A percentile compares a stretch with the other conserved stretches of the same genome.
Conservation (phyloP, 345 rosid species). For the Camelina hispida region DNA sequence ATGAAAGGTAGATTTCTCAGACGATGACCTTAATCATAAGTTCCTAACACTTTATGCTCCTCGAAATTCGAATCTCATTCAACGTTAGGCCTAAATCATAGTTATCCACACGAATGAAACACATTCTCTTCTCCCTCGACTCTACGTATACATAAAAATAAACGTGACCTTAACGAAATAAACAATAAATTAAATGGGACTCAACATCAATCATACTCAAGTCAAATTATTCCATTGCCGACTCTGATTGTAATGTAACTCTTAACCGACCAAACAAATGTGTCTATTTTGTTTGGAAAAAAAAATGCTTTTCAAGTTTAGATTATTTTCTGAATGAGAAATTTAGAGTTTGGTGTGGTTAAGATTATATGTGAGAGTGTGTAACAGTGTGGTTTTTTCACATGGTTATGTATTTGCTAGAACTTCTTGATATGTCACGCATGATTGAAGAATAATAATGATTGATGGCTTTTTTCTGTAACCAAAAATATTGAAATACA, state of each 20-base stretch:
- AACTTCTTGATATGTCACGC: constrained; percentile 31
- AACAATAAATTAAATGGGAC: background rate
- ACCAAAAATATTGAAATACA: constrained; percentile 7
- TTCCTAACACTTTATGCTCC: constrained; percentile 25
- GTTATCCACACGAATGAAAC: constrained; percentile 42
- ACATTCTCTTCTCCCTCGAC: background rate
- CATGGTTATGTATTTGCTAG: constrained; percentile 16
- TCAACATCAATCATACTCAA: constrained; percentile 11
- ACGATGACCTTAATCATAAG: constrained; percentile 51
- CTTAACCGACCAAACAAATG: constrained; percentile 24
- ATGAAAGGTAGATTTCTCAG: constrained; percentile 38
- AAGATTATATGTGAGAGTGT: background rate
- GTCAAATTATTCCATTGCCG: constrained; percentile 12
- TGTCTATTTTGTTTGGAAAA: background rate
- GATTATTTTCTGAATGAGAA: too few species aligned
- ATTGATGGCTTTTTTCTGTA: constrained; percentile 15
- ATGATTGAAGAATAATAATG: constrained; percentile 44
- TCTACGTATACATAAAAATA: background rate
- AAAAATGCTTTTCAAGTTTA: background rate
- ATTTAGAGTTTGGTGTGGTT: background rate
- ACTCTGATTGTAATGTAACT: constrained; percentile 3
- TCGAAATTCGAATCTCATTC: constrained; percentile 13
- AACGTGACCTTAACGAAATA: constrained; percentile 1
- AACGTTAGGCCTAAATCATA: constrained; percentile 40
- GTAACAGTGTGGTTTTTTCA: constrained; percentile 5